Evolutionary conservation across 805 yeast species (phyloP).

Genomic region (Candida nonsorbophila): DNA sequence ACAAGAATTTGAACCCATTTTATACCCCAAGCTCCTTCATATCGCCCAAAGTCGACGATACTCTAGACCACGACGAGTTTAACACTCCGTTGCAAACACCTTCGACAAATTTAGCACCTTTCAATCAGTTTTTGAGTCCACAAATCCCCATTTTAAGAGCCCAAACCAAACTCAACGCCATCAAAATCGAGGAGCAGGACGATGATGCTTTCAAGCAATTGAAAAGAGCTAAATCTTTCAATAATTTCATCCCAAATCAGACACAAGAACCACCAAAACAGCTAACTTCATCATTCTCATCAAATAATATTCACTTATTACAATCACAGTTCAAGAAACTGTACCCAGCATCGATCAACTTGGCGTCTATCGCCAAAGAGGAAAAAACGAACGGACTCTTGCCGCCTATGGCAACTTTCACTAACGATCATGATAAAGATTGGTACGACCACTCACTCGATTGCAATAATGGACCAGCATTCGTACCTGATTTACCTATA

Average conservation of each 20-base stretch:
- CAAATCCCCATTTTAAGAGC: slow-evolving; percentile 10
- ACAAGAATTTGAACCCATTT: slow-evolving; percentile 23
- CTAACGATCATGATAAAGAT: background rate
- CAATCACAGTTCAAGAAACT: slow-evolving; percentile 31
- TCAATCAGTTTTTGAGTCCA: slow-evolving; percentile 4
- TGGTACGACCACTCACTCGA: slow-evolving; percentile 3
- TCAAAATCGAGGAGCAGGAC: slow-evolving; percentile 33
- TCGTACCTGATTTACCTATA: slow-evolving; percentile 10
- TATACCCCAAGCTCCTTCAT: slow-evolving; percentile 20
- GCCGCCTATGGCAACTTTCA: slow-evolving; percentile 28
- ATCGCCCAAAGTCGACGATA: slow-evolving; percentile 18
- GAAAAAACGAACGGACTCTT: slow-evolving; percentile 11
- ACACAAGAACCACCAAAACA: slow-evolving; percentile 2
- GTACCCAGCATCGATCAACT: slow-evolving; percentile 47
- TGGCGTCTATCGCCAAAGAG: slow-evolving; percentile 46
- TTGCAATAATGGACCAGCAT: slow-evolving; percentile 7
- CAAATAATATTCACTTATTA: slow-evolving; percentile 16
- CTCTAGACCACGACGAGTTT: slow-evolving; percentile 14
- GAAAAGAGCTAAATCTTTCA: slow-evolving; percentile 30
- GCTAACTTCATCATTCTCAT: slow-evolving; percentile 11
- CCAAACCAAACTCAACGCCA: slow-evolving; percentile 25
- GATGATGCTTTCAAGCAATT: slow-evolving; percentile 40
- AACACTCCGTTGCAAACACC: slow-evolving; percentile 20
- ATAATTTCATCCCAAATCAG: slow-evolving; percentile 1
- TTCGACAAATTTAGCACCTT: slow-evolving; percentile 1